phyloP scores from a whole-genome alignment of 441 rosid species.

The Lepidium campestre region DNA sequence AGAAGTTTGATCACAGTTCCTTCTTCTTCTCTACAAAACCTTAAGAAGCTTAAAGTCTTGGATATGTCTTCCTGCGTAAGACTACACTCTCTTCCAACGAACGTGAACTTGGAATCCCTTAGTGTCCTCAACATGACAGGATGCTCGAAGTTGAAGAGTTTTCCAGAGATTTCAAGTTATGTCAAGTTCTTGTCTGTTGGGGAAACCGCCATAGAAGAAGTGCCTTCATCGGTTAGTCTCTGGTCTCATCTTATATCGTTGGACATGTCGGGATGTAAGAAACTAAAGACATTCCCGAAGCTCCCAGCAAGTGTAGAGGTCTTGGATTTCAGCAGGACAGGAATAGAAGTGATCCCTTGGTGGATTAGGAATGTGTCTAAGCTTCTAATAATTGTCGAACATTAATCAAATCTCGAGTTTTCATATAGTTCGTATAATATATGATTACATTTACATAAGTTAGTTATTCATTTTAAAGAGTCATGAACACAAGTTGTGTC shows the following conservation, averaged over 20 bases:
- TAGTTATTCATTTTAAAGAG: too few relatives aligned
- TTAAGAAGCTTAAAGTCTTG: conserved; percentile 9
- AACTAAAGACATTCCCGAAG: neutral
- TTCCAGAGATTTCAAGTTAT: conserved; percentile 1
- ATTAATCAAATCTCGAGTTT: too few relatives aligned
- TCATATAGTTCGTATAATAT: too few relatives aligned
- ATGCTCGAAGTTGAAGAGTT: conserved; percentile 4
- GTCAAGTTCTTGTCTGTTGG: neutral
- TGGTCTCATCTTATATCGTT: neutral
- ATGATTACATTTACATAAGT: too few relatives aligned
- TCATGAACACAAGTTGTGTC: too few relatives aligned
- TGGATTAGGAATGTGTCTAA: too few relatives aligned
- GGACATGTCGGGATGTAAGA: neutral
- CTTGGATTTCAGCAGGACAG: neutral
- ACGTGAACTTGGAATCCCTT: neutral
- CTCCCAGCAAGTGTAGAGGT: neutral
- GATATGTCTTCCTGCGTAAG: conserved; percentile 3
- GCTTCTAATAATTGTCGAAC: too few relatives aligned
- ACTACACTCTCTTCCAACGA: neutral
- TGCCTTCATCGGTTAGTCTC: neutral
- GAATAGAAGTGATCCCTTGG: too few relatives aligned
- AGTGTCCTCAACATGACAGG: neutral
- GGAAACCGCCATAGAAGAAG: neutral
- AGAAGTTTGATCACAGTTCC: neutral
- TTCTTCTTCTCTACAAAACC: neutral